Conservation (phyloP, 2,329 filamentous ascomycete genomes). For the Colletotrichum tofieldiae region DNA sequence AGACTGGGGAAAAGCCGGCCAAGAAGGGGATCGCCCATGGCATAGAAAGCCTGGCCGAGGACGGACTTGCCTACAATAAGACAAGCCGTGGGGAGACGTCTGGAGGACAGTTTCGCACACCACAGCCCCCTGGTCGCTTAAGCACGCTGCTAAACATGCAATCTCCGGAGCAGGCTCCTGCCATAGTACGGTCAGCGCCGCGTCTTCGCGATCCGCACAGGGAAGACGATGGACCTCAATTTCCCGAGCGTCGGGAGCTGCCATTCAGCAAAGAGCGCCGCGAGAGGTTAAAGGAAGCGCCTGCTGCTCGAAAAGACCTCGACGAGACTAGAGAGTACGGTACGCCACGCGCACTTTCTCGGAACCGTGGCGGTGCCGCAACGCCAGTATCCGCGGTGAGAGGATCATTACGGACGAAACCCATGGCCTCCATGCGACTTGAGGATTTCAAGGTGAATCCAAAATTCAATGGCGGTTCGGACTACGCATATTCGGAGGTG, state of each 20-base stretch:
- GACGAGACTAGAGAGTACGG: conserved; percentile 4
- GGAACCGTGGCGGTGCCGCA: conserved; percentile 13
- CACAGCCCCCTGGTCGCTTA: conserved; percentile 50
- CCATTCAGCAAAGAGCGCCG: conserved; percentile 54
- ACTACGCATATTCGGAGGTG: conserved; percentile 82
- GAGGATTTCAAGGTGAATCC: conserved; percentile 90
- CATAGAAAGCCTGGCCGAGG: conserved; percentile 64
- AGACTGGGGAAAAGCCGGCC: conserved; percentile 35
- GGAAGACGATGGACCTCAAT: conserved; percentile 47
- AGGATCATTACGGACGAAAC: conserved; percentile 69
- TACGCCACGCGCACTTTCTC: conserved; percentile 17
- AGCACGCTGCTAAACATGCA: conserved; percentile 53
- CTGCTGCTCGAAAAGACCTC: conserved; percentile 15
- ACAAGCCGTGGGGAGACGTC: conserved; percentile 31
- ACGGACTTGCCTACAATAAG: conserved; percentile 56
- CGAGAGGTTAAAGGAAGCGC: conserved; percentile 33
- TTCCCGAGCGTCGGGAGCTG: conserved; percentile 60
- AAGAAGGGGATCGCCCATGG: conserved; percentile 52
- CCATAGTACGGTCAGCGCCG: conserved; percentile 48
- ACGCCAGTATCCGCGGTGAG: conserved; percentile 37
- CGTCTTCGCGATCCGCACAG: conserved; percentile 44
- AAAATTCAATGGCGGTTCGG: conserved; percentile 76
- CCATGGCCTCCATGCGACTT: conserved; percentile 70
- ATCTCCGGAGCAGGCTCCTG: conserved; percentile 45
- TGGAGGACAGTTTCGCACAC: conserved; percentile 39